Conservation (phyloP, 1,284 basidiomycete species). For the Wallemia hederae region DNA sequence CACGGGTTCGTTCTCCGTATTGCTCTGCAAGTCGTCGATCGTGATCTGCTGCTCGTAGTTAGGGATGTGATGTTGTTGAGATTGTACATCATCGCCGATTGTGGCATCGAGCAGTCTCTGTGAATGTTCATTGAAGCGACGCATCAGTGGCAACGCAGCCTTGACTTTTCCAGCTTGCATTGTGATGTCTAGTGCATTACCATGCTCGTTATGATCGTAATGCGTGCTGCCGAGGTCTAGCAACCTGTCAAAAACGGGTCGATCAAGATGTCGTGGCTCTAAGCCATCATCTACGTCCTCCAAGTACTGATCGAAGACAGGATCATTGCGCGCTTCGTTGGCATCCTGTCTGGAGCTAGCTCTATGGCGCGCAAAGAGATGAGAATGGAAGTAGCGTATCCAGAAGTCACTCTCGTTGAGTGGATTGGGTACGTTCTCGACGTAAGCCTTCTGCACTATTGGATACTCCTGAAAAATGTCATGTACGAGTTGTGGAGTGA, state of each 20-base stretch:
- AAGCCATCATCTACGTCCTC: constrained; percentile 79
- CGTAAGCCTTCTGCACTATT: constrained; percentile 68
- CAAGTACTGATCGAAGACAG: constrained; percentile 82
- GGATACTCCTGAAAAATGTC: constrained; percentile 97
- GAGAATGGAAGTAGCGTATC: constrained; percentile 84
- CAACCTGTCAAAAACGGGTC: constrained; percentile 41
- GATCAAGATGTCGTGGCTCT: constrained; percentile 40
- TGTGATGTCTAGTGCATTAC: constrained; percentile 33
- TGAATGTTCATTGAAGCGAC: constrained; percentile 93
- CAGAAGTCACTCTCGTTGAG: constrained; percentile 75
- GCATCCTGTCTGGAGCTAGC: constrained; percentile 59
- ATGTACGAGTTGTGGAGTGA: constrained; percentile 71
- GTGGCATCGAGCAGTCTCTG: constrained; percentile 42
- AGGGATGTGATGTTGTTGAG: no score
- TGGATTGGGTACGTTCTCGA: constrained; percentile 65
- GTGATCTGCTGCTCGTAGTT: not conserved
- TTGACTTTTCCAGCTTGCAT: constrained; percentile 83
- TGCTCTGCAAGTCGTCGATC: constrained; percentile 50
- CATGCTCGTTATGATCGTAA: constrained; percentile 68
- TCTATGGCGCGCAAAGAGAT: constrained; percentile 74
- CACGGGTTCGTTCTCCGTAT: constrained; percentile 33
- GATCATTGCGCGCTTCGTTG: constrained; percentile 43
- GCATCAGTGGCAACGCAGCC: constrained; percentile 63
- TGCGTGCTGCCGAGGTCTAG: constrained; percentile 63
- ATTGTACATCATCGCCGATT: constrained; percentile 9